Base-by-base conservation (phyloP, 2,329 filamentous ascomycete species). In the Scedosporium dehoogii region DNA sequence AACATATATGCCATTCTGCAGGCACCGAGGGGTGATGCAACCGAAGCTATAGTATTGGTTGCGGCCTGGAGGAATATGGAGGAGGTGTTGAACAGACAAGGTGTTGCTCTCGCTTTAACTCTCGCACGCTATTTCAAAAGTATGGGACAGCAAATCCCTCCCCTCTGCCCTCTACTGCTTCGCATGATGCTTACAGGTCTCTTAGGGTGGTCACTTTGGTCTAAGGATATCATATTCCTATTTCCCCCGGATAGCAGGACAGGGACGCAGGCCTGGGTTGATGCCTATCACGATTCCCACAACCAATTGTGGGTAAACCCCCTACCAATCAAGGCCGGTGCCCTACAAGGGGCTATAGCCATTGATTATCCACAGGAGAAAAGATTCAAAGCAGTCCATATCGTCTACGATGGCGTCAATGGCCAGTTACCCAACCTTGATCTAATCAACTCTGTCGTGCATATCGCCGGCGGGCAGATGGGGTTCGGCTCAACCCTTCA, bases 401-500 rank as follows among this genome's bases (percentile, higher is more conserved):
- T 99, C 61, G 84, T 94, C 29, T 99, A 99, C 72, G 94, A 99
- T 71, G 94, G 94, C 25, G 86, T 94, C 68, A 99, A 99, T 71
- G 94, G 94, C 2, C 92, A 97, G 70, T 81, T 99, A 48, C 93
- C 94, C 1, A 99, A 99, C 69, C 81, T 99, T 3, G 94, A 99
- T 73, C 83, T 99, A 27, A 89, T 99, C 78, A 99, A 99, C 75
- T 96, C 92, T 0, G 89, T 96, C 4, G 89, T 93, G 18, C 86
- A 87, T 65, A 92, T 99, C 64, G 91, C 93, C 0, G 86, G 84
- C 56, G 90, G 91, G 0, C 94, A 99, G 77, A 96, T 97, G 90
- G 91, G 91, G 59, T 92, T 97, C 65, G 84, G 85, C 16, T 87
- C 89, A 46, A 86, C 85, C 53, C 82, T 99, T 60, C 94, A 99